Conservation (phyloP, 257 asterid genomes). For the Agastache rugosa region DNA sequence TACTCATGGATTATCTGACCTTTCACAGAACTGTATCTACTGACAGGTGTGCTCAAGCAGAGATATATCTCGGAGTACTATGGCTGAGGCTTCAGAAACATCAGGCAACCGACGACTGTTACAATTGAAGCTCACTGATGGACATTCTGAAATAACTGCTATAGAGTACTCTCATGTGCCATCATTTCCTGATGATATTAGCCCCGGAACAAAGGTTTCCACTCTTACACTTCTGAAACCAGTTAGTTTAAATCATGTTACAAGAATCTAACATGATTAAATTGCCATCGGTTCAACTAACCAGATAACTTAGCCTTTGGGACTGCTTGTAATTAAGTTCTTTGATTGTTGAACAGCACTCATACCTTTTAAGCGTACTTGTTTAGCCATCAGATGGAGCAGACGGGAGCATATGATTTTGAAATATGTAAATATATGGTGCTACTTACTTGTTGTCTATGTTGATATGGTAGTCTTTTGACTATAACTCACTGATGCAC, state of each 20-base stretch:
- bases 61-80: slow-evolving; percentile 67
- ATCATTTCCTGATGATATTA: slow-evolving; percentile 65
- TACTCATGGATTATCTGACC: slow-evolving; percentile 15
- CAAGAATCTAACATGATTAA: neutral
- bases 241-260: slow-evolving; percentile 5
- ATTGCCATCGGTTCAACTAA: slow-evolving; percentile 8
- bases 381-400: slow-evolving; percentile 13
- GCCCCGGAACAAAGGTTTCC: slow-evolving; percentile 88
- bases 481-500: slow-evolving; percentile 18
- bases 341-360: slow-evolving; percentile 1
- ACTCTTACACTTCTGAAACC: neutral
- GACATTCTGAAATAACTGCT: slow-evolving; percentile 73
- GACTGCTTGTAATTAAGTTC: slow-evolving; percentile 12
- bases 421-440: neutral
- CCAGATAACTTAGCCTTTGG: slow-evolving; percentile 20
- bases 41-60: slow-evolving; percentile 64
- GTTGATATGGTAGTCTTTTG: slow-evolving; percentile 21
- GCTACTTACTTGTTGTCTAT: slow-evolving; percentile 15
- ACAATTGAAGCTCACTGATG: slow-evolving; percentile 81
- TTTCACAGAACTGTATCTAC: neutral
- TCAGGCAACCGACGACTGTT: slow-evolving; percentile 59
- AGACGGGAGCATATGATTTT: slow-evolving; percentile 20
- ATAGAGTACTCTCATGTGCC: slow-evolving; percentile 72
- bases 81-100: slow-evolving; percentile 60
- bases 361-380: neutral